Evolutionary conservation across 192 early-diverging fungal species (phyloP).

Genomic region (Rhizophagus prolifer): DNA sequence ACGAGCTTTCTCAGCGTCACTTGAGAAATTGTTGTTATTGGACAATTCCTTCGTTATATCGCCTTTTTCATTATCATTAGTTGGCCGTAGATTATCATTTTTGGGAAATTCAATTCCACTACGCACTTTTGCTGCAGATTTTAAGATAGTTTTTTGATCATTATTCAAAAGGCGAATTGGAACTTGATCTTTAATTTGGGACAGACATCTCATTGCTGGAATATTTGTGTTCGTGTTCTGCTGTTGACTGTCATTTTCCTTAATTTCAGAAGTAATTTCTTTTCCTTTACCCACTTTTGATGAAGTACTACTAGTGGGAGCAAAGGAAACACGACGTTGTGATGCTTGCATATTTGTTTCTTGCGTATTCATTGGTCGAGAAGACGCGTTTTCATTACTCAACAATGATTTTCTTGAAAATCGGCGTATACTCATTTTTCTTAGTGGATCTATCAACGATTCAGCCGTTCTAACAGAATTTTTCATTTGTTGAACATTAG

Average conservation of each 20-base stretch:
- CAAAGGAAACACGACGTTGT: neutral
- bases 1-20: neutral
- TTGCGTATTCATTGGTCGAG: neutral
- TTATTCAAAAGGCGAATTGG: neutral
- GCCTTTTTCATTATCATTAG: no score
- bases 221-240: neutral
- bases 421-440: neutral
- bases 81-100: neutral
- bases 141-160: neutral
- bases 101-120: neutral
- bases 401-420: neutral
- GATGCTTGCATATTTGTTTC: no score
- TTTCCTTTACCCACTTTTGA: neutral
- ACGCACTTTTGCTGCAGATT: neutral
- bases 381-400: neutral
- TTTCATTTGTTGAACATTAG: neutral
- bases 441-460: neutral
- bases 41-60: neutral
- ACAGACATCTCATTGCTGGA: neutral
- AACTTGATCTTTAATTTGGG: neutral
- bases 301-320: neutral
- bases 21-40: neutral
- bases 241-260: neutral
- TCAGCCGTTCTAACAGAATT: neutral
- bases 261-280: neutral